phyloP scores from a whole-genome alignment of 1,139 yeast species.

The Scheffersomyces titani region DNA sequence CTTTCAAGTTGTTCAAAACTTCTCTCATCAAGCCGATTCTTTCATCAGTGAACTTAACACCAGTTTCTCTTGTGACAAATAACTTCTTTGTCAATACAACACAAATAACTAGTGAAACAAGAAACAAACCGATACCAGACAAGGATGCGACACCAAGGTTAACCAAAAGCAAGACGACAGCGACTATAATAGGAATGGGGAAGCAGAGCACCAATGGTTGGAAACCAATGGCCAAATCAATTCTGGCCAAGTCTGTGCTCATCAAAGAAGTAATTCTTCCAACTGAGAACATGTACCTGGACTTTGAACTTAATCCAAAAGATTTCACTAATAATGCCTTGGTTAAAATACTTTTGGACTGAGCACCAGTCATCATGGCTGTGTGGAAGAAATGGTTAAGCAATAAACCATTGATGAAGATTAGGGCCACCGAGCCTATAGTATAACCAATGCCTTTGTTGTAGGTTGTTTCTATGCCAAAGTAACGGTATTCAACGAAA shows the following conservation, averaged over 20 bases:
- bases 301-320: conserved; percentile 35
- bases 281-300: conserved; percentile 37
- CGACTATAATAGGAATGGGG: conserved; percentile 46
- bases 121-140: conserved; percentile 45
- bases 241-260: conserved; percentile 48
- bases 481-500: conserved; percentile 39
- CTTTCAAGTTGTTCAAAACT: conserved; percentile 41
- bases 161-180: conserved; percentile 35
- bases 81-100: conserved; percentile 37
- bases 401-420: conserved; percentile 42
- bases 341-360: conserved; percentile 41
- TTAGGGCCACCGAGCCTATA: conserved; percentile 39
- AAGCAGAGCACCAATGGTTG: conserved; percentile 47
- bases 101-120: conserved; percentile 41
- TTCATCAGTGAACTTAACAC: conserved; percentile 42
- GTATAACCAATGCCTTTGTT: conserved; percentile 45
- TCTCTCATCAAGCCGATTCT: conserved; percentile 49
- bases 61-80: conserved; percentile 38
- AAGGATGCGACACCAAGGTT: conserved; percentile 44
- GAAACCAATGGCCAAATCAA: conserved; percentile 49
- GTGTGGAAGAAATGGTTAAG: conserved; percentile 47
- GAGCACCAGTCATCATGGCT: conserved; percentile 52
- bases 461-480: conserved; percentile 34
- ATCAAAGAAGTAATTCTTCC: conserved; percentile 46
- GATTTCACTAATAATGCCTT: conserved; percentile 41